Conservation (phyloP, 352 stramenopile species). For the Lagenidium giganteum region DNA sequence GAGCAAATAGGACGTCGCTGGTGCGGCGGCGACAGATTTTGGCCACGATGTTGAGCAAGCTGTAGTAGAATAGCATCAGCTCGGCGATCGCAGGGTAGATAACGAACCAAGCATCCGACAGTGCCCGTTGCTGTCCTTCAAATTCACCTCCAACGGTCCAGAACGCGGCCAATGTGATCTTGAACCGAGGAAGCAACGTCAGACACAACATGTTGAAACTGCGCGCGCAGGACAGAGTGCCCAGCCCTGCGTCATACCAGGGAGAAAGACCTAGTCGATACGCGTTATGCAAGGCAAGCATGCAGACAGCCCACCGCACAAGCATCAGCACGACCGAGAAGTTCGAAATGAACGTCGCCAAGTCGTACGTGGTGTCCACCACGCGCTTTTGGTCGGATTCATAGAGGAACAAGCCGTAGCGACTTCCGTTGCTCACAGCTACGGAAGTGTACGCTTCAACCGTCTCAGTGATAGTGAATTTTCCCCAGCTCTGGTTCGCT, state of each 20-base stretch:
- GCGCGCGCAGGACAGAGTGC: constrained; percentile 12
- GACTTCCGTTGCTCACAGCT: constrained; percentile 15
- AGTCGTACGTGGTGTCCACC: constrained; percentile 22
- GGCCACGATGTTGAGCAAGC: not conserved
- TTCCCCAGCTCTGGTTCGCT: constrained; percentile 10
- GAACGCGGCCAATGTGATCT: constrained; percentile 20
- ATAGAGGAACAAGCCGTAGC: constrained; percentile 25
- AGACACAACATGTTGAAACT: constrained; percentile 23
- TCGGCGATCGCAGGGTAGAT: constrained; percentile 1
- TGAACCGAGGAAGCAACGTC: constrained; percentile 15
- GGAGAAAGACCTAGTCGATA: constrained; percentile 4
- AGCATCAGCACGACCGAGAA: constrained; percentile 21
- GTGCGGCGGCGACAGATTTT: constrained; percentile 16
- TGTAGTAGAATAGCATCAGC: not conserved
- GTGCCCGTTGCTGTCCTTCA: not conserved
- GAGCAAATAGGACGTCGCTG: constrained; percentile 22
- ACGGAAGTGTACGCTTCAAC: constrained; percentile 1
- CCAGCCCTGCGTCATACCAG: constrained; percentile 15
- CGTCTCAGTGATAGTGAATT: not conserved
- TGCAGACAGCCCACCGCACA: constrained; percentile 23
- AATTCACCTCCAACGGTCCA: constrained; percentile 6
- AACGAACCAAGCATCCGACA: not conserved
- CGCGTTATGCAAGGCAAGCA: constrained; percentile 8
- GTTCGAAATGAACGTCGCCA: constrained; percentile 33
- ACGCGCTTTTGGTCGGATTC: constrained; percentile 1